Base-by-base conservation (phyloP, 2,329 filamentous ascomycete genomes). In the Diaporthe aspalathi region DNA sequence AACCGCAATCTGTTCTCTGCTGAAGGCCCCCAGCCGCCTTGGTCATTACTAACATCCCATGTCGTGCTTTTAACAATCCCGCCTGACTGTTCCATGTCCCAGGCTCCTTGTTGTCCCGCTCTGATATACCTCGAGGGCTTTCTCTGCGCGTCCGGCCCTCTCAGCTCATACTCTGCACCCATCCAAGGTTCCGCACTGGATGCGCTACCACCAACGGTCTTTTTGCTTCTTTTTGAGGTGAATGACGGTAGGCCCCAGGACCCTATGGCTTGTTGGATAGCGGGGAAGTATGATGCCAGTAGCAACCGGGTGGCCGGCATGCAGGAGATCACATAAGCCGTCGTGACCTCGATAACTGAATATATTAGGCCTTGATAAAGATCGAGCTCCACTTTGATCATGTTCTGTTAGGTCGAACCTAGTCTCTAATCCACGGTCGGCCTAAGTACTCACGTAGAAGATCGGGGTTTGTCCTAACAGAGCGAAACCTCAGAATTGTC, bases 51-150 rank as follows among this genome's bases (percentile, higher is more conserved):
- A n/a, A 60, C 24, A 7, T 45, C 17, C 56, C 16, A 60, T n/a
- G 56, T 17, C 27, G 56, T 60, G 24, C 56, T 60, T 45, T 60
- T 60, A 11, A 45, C 56, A 45, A 60, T 60, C 5, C 54, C 54
- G 9, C 54, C 54, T 27, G 22, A 43, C 35, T 60, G 54, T 5
- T 60, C n/a, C 54, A 29, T 40, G 12, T 60, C 54, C 54, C 54
- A 60, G 2, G 54, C 40, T 24, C 54, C 54, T 60, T 60, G 22
- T 4, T 60, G 35, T 14, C 54, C 54, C 27, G 54, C 35, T 43
- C 54, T 60, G 35, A 43, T 24, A 27, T 60, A 60, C 20, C 35
- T 43, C 14, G 54, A 60, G 7, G 54, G 22, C 1, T 27, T 60
- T 8, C 22, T 60, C 22, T 60, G 54, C 22, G 22, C 35, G 22